Conservation (phyloP, 208 protist species). For the Lotmaria passim region DNA sequence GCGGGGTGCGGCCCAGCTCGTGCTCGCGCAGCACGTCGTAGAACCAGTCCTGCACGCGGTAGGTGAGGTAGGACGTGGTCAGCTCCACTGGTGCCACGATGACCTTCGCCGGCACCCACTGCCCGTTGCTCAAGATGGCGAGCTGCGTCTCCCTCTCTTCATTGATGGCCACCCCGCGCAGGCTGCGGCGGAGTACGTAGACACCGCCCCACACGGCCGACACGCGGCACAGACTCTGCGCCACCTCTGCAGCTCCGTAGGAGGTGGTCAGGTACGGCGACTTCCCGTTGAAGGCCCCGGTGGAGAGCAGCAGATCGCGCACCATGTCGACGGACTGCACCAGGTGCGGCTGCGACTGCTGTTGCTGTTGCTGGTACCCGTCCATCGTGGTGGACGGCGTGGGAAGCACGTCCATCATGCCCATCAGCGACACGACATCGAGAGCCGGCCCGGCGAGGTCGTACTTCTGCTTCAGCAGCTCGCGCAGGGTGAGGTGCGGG, state of each 20-base stretch:
- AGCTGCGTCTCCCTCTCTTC: constrained; percentile 43
- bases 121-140: constrained; percentile 80
- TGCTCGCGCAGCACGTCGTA: constrained; percentile 38
- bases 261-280: constrained; percentile 81
- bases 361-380: constrained; percentile 2
- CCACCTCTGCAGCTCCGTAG: constrained; percentile 86
- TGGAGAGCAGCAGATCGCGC: constrained; percentile 69
- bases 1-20: constrained; percentile 24
- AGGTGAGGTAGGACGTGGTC: constrained; percentile 15
- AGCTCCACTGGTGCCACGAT: constrained; percentile 60
- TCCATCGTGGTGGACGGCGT: not conserved
- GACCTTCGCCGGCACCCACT: constrained; percentile 65
- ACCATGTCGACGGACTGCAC: constrained; percentile 58
- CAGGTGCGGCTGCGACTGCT: constrained; percentile 6
- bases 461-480: constrained; percentile 61
- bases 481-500: constrained; percentile 41
- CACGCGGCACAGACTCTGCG: constrained; percentile 88
- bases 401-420: constrained; percentile 47
- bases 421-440: constrained; percentile 73
- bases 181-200: constrained; percentile 77
- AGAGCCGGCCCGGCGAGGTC: constrained; percentile 38
- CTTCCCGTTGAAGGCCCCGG: constrained; percentile 70
- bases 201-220: constrained; percentile 84
- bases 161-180: constrained; percentile 47
- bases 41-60: constrained; percentile 35